Conservation (phyloP, 2,329 filamentous ascomycete species). For the Macrophomina tecta region DNA sequence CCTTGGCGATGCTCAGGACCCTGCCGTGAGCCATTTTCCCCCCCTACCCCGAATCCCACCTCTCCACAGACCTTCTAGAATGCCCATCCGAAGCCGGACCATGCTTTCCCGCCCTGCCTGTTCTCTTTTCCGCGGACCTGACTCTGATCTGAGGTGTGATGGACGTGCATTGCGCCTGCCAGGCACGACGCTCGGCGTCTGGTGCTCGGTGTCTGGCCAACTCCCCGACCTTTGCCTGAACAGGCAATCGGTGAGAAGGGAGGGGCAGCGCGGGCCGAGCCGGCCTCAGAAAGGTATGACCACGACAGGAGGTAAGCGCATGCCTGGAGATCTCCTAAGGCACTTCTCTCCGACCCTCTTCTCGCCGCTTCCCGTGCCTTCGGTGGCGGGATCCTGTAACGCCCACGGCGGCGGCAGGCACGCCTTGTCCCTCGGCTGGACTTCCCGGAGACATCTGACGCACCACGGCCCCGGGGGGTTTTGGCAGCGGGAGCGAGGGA, state of each 20-base stretch:
- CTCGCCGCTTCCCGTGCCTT: neutral
- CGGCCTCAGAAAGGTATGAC: conserved; percentile 4
- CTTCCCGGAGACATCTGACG: conserved; percentile 6
- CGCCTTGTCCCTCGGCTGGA: conserved; percentile 15
- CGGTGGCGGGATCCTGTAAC: neutral
- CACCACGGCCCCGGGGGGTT: neutral
- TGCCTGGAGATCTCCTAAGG: conserved; percentile 11
- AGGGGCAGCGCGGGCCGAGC: conserved; percentile 13
- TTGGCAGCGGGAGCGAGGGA: neutral
- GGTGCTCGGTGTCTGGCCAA: neutral
- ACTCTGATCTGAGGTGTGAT: neutral
- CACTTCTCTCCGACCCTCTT: neutral
- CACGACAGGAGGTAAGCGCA: neutral
- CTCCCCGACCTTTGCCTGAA: conserved; percentile 2
- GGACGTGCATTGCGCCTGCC: neutral
- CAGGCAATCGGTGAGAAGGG: neutral
- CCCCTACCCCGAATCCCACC: neutral
- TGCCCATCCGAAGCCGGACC: neutral
- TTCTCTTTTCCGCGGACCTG: conserved; percentile 2
- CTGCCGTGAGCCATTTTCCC: conserved; percentile 20
- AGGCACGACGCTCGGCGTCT: neutral
- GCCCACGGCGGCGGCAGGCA: neutral
- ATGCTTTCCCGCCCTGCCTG: neutral
- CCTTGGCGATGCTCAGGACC: neutral
- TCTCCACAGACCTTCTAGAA: conserved; percentile 10